Percentiles rank a stretch among this genome's conserved stretches.
Conservation (phyloP, 2,329 filamentous ascomycete genomes). For the Ophiostoma novo-ulmi region DNA sequence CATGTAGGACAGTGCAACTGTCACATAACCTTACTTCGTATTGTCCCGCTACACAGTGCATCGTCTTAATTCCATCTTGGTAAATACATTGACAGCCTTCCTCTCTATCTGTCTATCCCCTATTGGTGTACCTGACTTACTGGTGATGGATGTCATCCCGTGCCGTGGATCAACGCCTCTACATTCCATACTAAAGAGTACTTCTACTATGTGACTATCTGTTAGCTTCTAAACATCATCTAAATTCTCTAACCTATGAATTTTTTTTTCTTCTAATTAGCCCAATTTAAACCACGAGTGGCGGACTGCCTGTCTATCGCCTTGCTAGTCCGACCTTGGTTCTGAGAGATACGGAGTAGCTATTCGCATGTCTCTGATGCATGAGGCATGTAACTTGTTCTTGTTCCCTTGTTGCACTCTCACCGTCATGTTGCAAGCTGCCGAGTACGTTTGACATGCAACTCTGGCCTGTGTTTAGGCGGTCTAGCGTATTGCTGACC, state of each 20-base stretch:
- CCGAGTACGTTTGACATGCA: slow-evolving; percentile 1
- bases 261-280: neutral
- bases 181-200: neutral
- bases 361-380: neutral
- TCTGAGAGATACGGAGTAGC: neutral
- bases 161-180: neutral
- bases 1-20: neutral
- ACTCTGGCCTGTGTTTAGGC: neutral
- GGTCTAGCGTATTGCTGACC: neutral
- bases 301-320: neutral
- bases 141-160: neutral
- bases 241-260: neutral
- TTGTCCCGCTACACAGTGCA: too few relatives aligned
- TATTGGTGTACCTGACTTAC: slow-evolving; percentile 3
- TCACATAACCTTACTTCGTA: neutral
- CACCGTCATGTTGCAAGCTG: neutral
- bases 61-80: too few relatives aligned
- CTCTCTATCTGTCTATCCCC: neutral
- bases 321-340: neutral
- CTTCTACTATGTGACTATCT: too few relatives aligned
- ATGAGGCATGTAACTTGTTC: slow-evolving; percentile 3
- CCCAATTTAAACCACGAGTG: neutral
- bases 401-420: neutral
- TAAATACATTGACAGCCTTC: neutral
- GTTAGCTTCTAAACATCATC: neutral